These are phyloP conservation scores for Nidularia pulvinata DNA, from an alignment of 768 basidiomycete genomes.

Conservation along the genomic window DNA sequence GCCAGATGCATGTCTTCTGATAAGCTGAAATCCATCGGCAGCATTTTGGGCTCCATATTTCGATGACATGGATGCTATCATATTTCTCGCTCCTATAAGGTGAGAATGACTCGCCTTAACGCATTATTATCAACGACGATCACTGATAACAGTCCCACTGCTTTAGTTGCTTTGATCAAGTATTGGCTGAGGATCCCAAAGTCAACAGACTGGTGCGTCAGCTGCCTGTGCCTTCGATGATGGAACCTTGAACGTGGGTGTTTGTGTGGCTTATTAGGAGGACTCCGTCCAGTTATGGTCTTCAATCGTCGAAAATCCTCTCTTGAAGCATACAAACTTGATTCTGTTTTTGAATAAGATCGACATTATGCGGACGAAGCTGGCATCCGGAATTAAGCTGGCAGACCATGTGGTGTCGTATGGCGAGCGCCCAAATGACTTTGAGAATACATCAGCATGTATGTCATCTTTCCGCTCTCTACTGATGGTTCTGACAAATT, in stretches of 20 bases:
- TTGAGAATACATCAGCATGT: constrained; percentile 72
- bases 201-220: constrained; percentile 57
- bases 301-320: constrained; percentile 67
- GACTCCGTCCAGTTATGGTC: constrained; percentile 81
- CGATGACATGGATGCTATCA: constrained; percentile 71
- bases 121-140: not conserved
- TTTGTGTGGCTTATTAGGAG: constrained; percentile 39
- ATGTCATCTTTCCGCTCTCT: constrained; percentile 18
- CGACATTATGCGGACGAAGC: constrained; percentile 70
- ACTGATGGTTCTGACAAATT: constrained; percentile 4
- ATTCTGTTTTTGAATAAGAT: constrained; percentile 86
- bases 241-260: not conserved
- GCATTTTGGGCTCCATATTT: constrained; percentile 64
- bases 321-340: constrained; percentile 69
- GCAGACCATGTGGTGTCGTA: constrained; percentile 74
- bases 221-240: constrained; percentile 6
- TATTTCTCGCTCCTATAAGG: constrained; percentile 71
- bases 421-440: constrained; percentile 65
- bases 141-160: not conserved
- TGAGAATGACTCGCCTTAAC: constrained; percentile 8
- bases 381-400: constrained; percentile 61
- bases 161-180: constrained; percentile 64
- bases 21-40: constrained; percentile 14
- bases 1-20: not conserved
- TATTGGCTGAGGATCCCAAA: constrained; percentile 60